Conservation (phyloP, 345 rosid genomes). For the Pugionium dolabratum region DNA sequence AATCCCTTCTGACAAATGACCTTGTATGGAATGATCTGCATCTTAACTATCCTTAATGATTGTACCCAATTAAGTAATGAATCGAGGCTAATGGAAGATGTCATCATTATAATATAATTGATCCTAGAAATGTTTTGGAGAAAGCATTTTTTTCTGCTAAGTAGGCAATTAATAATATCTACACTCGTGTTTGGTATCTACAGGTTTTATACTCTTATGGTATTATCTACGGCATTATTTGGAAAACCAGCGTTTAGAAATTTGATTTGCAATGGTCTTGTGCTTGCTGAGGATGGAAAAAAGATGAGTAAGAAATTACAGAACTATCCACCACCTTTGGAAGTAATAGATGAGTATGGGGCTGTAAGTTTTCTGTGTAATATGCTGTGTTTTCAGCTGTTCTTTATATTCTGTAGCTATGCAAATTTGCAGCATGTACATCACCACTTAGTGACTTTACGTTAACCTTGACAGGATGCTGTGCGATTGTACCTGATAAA, state of each 20-base stretch:
- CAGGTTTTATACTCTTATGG: slow-evolving; percentile 99
- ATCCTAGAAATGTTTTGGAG: slow-evolving; percentile 10
- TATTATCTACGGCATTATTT: slow-evolving; percentile 93
- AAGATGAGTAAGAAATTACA: slow-evolving; percentile 92
- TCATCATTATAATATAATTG: neutral
- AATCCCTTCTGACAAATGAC: neutral
- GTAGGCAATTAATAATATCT: neutral
- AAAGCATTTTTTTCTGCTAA: neutral
- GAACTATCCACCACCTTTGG: slow-evolving; percentile 91
- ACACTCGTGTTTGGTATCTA: slow-evolving; percentile 3
- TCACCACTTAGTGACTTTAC: slow-evolving; percentile 22
- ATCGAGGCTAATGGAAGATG: slow-evolving; percentile 5
- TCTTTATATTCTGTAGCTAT: slow-evolving; percentile 14
- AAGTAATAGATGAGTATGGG: slow-evolving; percentile 87
- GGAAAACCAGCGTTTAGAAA: slow-evolving; percentile 93
- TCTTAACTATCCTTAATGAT: slow-evolving; percentile 5
- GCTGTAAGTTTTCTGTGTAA: slow-evolving; percentile 62
- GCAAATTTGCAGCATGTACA: neutral
- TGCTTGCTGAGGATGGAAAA: slow-evolving; percentile 96
- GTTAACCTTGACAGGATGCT: slow-evolving; percentile 66
- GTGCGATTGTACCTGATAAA: slow-evolving; percentile 87
- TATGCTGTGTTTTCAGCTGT: slow-evolving; percentile 2
- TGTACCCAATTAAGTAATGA: neutral
- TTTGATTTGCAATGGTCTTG: slow-evolving; percentile 97
- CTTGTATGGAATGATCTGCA: slow-evolving; percentile 8